Base-by-base conservation (phyloP, 108 stramenopile genomes). In the Nannochloropsis gaditana region DNA sequence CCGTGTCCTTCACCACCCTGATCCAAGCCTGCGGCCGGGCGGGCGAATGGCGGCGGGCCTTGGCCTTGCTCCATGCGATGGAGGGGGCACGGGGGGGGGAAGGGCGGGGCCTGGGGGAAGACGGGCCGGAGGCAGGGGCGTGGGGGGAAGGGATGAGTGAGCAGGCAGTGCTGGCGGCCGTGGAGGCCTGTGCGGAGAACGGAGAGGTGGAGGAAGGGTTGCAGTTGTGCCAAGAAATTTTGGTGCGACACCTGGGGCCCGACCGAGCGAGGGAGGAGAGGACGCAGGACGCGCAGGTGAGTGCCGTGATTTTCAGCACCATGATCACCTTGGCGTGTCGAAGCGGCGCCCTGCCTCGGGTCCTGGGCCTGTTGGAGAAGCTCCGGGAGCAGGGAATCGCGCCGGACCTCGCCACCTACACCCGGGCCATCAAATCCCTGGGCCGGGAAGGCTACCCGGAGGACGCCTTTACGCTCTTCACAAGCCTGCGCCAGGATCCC, bases 381-480 rank as follows among this genome's bases (percentile, higher is more conserved):
- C 43, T 83, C 79, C 43, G 44, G 44, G 42, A 50, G 79, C 11
- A 31, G 10, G 86, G 86, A 11, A 44, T 79, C 11, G 11, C 5
- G 11, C 86, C 86, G 8, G 83, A 86, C 82, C 11, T 82, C 21
- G 47, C 50, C n/a, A 83, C 44, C 73, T 86, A 86, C 45, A 79
- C 31, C 9, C 17, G 73, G 1, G 86, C 83, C 6, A 83, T 86
- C 73, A 44, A 79, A 42, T 82, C 86, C 43, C 79, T 81, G 11
- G 79, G 82, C 4, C 47, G 44, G 8, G 83, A 31, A 42, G 81
- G 47, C 21, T 80, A 44, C 44, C 45, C 79, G 80, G 21, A 85
- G 41, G n/a, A 45, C 31, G 85, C 44, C 9, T 11, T 85, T 9
- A 31, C 79, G 15, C 80, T 85, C 2, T 44, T 85, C 2, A 41